These are phyloP conservation scores for Penicillium sp. DNA, from an alignment of 2,329 filamentous ascomycete species.

Conservation along the genomic window DNA sequence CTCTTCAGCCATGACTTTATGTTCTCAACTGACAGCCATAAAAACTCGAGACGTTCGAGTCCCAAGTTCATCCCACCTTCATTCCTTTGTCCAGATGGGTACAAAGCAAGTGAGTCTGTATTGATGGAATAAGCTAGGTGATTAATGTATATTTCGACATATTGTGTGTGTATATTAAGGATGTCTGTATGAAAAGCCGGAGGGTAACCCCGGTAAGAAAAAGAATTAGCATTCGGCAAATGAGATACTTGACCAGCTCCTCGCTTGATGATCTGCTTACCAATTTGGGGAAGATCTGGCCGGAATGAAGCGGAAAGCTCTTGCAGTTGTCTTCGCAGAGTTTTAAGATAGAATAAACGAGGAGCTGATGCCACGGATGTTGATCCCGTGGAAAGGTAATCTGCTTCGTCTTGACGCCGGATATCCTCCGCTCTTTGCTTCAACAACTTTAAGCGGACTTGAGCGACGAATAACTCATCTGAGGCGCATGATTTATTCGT, in stretches of 20 bases:
- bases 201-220: slow-evolving; percentile 1
- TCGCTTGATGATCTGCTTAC: slow-evolving; percentile 22
- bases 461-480: slow-evolving; percentile 42
- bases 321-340: slow-evolving; percentile 40
- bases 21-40: slow-evolving; percentile 44
- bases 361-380: slow-evolving; percentile 21
- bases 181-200: slow-evolving; percentile 29
- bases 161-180: slow-evolving; percentile 37
- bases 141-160: slow-evolving; percentile 38
- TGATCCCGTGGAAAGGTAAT: slow-evolving; percentile 22
- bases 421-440: slow-evolving; percentile 40
- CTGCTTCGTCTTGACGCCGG: slow-evolving; percentile 38
- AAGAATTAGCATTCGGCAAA: slow-evolving; percentile 12
- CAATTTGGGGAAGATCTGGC: slow-evolving; percentile 27
- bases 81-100: slow-evolving; percentile 16
- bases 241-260: neutral
- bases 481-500: slow-evolving; percentile 33
- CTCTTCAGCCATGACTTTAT: slow-evolving; percentile 43
- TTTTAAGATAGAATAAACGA: slow-evolving; percentile 38
- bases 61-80: slow-evolving; percentile 25
- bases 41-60: slow-evolving; percentile 41
- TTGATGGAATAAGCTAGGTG: slow-evolving; percentile 37
- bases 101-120: slow-evolving; percentile 20
- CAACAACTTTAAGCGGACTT: slow-evolving; percentile 48
- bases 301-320: slow-evolving; percentile 39